phyloP scores from a whole-genome alignment of 257 asterid genomes.

The Leonotis leonurus region DNA sequence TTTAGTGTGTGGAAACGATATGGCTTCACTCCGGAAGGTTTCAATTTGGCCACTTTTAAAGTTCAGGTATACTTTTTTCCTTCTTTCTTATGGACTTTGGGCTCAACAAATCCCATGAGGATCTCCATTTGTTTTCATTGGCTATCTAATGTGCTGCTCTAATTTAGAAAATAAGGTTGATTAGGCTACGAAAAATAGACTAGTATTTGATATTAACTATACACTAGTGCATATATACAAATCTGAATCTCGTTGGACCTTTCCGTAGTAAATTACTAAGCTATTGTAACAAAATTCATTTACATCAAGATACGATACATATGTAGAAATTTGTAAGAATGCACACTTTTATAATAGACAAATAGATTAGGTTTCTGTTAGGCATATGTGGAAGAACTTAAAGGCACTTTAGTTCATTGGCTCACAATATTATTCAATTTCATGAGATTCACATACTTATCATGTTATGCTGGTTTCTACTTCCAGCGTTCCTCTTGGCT shows the following conservation, averaged over 20 bases:
- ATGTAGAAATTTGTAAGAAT: no score
- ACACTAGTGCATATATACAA: neutral
- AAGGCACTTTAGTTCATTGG: neutral
- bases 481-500: neutral
- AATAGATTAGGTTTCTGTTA: neutral
- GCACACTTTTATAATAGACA: no score
- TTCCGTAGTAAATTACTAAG: no score
- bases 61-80: slow-evolving; percentile 65
- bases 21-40: slow-evolving; percentile 99
- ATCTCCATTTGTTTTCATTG: no score
- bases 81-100: slow-evolving; percentile 8
- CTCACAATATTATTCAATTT: neutral
- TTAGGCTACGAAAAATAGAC: neutral
- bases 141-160: no score
- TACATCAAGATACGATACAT: no score
- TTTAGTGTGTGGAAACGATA: slow-evolving; percentile 92
- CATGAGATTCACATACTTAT: neutral
- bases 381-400: no score
- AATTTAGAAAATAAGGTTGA: neutral
- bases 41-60: slow-evolving; percentile 78
- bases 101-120: slow-evolving; percentile 3
- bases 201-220: neutral
- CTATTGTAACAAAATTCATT: no score
- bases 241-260: neutral
- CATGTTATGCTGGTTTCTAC: neutral